Conservation (phyloP, 164 flowering plant genomes). For the Berberis vulgaris region DNA sequence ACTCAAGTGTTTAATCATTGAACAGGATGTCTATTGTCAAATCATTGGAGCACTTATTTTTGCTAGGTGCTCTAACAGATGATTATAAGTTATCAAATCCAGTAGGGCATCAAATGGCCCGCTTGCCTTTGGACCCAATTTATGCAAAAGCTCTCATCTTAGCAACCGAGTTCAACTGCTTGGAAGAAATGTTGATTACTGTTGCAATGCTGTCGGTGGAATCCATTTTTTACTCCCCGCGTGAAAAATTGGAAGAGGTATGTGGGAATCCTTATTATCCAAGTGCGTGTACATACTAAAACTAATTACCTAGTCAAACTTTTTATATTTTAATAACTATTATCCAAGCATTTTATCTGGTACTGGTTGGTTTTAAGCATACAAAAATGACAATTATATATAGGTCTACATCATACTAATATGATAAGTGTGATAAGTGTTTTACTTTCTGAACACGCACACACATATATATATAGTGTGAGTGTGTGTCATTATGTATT, state of each 20-base stretch:
- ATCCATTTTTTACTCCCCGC: slow-evolving; percentile 76
- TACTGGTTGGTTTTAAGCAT: too few relatives aligned
- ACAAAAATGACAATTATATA: too few relatives aligned
- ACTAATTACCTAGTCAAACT: background rate
- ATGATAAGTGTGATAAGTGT: too few relatives aligned
- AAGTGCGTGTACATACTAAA: too few relatives aligned
- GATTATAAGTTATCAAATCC: slow-evolving; percentile 78
- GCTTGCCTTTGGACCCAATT: slow-evolving; percentile 77
- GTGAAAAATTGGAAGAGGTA: slow-evolving; percentile 84
- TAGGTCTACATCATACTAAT: too few relatives aligned
- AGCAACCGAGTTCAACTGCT: slow-evolving; percentile 73
- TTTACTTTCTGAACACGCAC: too few relatives aligned
- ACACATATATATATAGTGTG: too few relatives aligned
- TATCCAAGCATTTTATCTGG: too few relatives aligned
- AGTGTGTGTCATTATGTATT: too few relatives aligned
- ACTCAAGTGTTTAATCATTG: background rate
- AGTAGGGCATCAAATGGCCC: slow-evolving; percentile 83
- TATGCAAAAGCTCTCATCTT: slow-evolving; percentile 81
- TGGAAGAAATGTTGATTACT: slow-evolving; percentile 88
- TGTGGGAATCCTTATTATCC: background rate
- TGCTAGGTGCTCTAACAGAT: slow-evolving; percentile 84
- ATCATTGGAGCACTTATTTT: slow-evolving; percentile 71
- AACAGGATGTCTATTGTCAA: slow-evolving; percentile 69
- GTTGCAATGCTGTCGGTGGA: slow-evolving; percentile 95
- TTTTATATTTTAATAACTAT: background rate